phyloP scores from a whole-genome alignment of 169 alveolate species.

The Plasmodium sp. region DNA sequence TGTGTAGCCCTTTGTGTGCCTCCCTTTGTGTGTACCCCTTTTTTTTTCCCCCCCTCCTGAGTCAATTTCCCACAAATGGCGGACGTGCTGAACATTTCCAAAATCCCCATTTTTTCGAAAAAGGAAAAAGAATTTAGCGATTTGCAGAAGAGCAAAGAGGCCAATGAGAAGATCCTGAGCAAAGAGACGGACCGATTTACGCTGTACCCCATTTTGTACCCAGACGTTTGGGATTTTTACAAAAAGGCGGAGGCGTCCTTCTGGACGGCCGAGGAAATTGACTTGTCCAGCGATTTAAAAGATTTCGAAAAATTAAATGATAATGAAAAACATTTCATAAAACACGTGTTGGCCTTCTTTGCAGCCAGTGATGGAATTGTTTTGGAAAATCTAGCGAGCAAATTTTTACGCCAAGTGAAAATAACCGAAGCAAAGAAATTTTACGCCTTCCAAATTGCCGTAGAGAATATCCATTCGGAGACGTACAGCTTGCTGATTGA shows the following conservation, averaged over 20 bases:
- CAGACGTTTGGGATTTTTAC: conserved; percentile 97
- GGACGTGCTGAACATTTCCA: conserved; percentile 56
- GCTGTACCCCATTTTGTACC: conserved; percentile 91
- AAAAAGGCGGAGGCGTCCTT: conserved; percentile 98
- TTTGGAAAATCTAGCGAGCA: conserved; percentile 96
- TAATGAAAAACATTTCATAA: conserved; percentile 95
- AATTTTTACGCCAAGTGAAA: conserved; percentile 95
- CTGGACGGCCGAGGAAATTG: conserved; percentile 99
- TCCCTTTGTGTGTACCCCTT: neutral
- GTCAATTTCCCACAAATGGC: conserved; percentile 10
- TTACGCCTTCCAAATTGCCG: conserved; percentile 98
- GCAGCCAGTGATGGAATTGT: conserved; percentile 99
- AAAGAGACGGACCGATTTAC: conserved; percentile 43
- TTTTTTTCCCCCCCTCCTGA: neutral
- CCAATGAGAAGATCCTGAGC: conserved; percentile 60
- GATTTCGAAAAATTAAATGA: conserved; percentile 95
- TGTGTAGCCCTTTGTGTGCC: neutral
- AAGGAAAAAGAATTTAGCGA: conserved; percentile 70
- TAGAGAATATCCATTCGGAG: conserved; percentile 99
- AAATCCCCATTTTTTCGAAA: conserved; percentile 28
- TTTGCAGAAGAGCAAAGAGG: conserved; percentile 60
- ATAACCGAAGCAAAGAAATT: conserved; percentile 98
- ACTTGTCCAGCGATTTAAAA: conserved; percentile 93
- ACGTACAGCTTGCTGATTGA: conserved; percentile 95
- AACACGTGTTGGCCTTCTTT: conserved; percentile 96